Percentiles rank a stretch among this genome's conserved stretches.
These are phyloP conservation scores for Aspergillus uvarum DNA, from an alignment of 2,329 filamentous ascomycete species.

Conservation along the genomic window DNA sequence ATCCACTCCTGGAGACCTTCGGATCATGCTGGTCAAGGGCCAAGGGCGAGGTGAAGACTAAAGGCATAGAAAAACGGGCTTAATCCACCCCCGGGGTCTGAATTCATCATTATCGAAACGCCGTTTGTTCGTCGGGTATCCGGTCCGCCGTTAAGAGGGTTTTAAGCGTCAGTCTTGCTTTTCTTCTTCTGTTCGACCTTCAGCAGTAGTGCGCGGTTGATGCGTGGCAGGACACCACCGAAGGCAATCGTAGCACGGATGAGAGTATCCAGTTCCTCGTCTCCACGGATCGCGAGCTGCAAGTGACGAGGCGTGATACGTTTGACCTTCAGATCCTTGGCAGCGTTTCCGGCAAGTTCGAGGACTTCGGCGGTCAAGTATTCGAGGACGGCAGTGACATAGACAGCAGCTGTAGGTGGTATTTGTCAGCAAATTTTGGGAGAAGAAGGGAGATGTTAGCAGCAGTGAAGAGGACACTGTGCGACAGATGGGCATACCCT, in stretches of 20 bases:
- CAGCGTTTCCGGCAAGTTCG: slow-evolving; percentile 95
- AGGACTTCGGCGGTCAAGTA: slow-evolving; percentile 98
- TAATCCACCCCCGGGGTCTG: slow-evolving; percentile 14
- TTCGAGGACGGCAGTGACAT: slow-evolving; percentile 96
- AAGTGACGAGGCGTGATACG: slow-evolving; percentile 97
- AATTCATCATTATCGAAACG: slow-evolving; percentile 27
- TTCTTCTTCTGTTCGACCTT: slow-evolving; percentile 99
- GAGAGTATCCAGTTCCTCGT: slow-evolving; percentile 96
- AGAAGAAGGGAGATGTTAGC: background rate
- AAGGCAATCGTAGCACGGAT: slow-evolving; percentile 98
- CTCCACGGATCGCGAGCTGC: slow-evolving; percentile 95
- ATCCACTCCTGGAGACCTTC: background rate
- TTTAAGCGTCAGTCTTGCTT: slow-evolving; percentile 54
- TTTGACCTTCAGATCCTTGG: slow-evolving; percentile 99
- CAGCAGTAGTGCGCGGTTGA: slow-evolving; percentile 92
- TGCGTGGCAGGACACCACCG: slow-evolving; percentile 96
- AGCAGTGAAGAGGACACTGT: background rate
- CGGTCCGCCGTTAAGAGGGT: slow-evolving; percentile 17
- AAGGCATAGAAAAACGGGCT: slow-evolving; percentile 15
- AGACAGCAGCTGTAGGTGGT: slow-evolving; percentile 70
- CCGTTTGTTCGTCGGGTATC: slow-evolving; percentile 25
- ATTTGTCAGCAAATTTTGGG: slow-evolving; percentile 16
- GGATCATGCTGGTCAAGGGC: background rate
- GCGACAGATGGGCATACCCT: slow-evolving; percentile 50
- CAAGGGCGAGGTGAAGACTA: slow-evolving; percentile 11